Evolutionary conservation across 148 eudicot genomes (phyloP).

Genomic region (Cornus suecica): DNA sequence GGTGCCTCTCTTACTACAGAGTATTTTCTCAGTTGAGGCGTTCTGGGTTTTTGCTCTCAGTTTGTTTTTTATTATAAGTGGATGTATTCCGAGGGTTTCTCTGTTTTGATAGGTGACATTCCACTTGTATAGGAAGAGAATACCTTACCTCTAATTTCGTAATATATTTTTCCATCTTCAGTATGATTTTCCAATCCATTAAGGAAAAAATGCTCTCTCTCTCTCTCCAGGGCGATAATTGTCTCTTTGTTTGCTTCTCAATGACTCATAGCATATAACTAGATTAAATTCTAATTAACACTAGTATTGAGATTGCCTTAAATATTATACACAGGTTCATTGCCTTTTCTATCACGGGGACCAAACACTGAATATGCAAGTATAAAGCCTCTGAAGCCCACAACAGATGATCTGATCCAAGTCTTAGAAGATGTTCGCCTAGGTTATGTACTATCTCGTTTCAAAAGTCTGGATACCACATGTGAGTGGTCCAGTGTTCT

Average conservation of each 20-base stretch:
- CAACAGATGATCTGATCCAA: conserved; percentile 60
- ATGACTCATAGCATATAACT: background rate
- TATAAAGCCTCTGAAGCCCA: conserved; percentile 49
- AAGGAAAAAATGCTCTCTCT: background rate
- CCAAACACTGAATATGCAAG: conserved; percentile 23
- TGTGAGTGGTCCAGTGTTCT: conserved; percentile 95
- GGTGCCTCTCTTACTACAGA: too few relatives aligned
- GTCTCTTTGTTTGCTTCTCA: background rate
- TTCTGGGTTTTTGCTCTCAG: too few relatives aligned
- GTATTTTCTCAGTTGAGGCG: too few relatives aligned
- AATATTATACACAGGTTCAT: conserved; percentile 32
- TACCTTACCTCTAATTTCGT: too few relatives aligned
- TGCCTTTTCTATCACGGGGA: conserved; percentile 52
- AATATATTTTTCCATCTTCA: too few relatives aligned
- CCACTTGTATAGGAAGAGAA: too few relatives aligned
- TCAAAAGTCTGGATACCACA: conserved; percentile 60
- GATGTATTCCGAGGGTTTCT: too few relatives aligned
- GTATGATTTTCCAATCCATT: too few relatives aligned
- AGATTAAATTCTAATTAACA: background rate
- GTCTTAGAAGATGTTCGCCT: conserved; percentile 86
- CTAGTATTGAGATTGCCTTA: background rate
- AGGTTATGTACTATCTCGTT: conserved; percentile 65
- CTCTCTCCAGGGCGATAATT: background rate
- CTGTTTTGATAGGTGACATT: too few relatives aligned
- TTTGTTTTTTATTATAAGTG: too few relatives aligned